Evolutionary conservation across 257 asterid species (phyloP), one percentile per base, ranked within the genome.

Genomic region (Solanum tarapatanum): DNA sequence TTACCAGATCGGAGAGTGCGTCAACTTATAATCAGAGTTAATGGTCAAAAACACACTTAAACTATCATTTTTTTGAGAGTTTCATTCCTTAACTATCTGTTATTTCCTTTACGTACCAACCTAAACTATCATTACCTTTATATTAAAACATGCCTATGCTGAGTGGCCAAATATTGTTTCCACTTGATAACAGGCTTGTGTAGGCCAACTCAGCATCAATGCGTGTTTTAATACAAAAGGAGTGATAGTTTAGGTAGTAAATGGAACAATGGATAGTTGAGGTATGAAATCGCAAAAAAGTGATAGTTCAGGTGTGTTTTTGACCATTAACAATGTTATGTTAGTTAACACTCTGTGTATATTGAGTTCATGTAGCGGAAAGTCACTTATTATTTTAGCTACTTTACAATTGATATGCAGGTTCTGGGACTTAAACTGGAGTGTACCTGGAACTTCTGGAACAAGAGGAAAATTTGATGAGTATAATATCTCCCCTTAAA

Each of bases 351-450:
- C 32, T 35, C 7, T 21, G 1, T 28, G 39, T 33, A 33, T 55
- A 2, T 64, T 84, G 19, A 69, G 9, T n/a, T 64, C 24, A 14
- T 84, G 26, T 23, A 55, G 24, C 24, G 10, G 24, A 5, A 13
- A 6, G 16, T 33, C 36, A 37, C 64, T 35, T 24, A 17, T 39
- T 45, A 48, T 28, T 48, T 82, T 45, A 17, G 66, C 41, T 80
- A 45, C 30, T 80, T 80, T 45, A 82, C 6, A 48, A 82, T 48
- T 37, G 41, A 73, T 70, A 41, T 83, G 88, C 89, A 89, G 90
- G 82, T 90, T 91, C 88, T 91, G 93, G 93, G 93, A 91, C 84
- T 88, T 91, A 23, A 91, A 91, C 60, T 91, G 92, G 92, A 91
- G 93, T 89, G 87, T 76, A 75, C 45, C 91, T 86, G 92, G 93